A percentile compares a stretch with the other conserved stretches of the same genome.
These are phyloP conservation scores for Coprinopsis sp. DNA, from an alignment of 768 basidiomycete species.

Conservation along the genomic window DNA sequence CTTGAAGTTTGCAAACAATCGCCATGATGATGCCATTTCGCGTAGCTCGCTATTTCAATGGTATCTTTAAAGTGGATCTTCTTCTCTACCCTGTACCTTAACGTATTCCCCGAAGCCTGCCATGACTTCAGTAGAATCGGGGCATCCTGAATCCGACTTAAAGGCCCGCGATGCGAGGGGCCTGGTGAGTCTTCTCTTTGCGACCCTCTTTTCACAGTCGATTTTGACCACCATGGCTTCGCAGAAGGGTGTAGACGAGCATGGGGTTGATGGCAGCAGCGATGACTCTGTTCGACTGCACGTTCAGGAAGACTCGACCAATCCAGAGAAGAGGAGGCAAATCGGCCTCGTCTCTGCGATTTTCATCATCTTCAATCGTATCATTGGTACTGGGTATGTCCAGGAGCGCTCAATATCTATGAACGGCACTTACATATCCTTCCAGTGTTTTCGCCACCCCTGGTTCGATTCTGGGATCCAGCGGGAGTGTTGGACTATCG, in stretches of 20 bases:
- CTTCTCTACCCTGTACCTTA: not conserved
- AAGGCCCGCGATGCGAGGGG: not conserved
- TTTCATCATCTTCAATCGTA: constrained; percentile 40
- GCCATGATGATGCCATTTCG: constrained; percentile 8
- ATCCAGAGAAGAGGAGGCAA: constrained; percentile 7
- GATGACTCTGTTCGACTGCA: not conserved
- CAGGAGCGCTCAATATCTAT: not conserved
- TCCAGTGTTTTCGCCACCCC: constrained; percentile 34
- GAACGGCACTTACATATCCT: not conserved
- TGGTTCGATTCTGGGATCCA: constrained; percentile 31
- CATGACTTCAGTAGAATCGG: not conserved
- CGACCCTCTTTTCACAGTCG: not conserved
- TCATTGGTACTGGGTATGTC: constrained; percentile 40
- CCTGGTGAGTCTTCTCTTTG: not conserved
- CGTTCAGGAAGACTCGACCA: not conserved
- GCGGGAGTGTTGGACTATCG: constrained; percentile 39
- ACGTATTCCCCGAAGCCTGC: not conserved
- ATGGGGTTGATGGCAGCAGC: not conserved
- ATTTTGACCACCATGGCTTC: not conserved
- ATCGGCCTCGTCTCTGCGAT: constrained; percentile 32
- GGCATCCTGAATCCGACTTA: not conserved
- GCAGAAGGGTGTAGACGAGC: not conserved
- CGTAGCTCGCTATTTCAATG: not conserved
- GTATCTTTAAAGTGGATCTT: not conserved
- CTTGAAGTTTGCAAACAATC: constrained; percentile 1